Conservation (phyloP, 2,329 filamentous ascomycete species). For the Colletotrichum sp. region DNA sequence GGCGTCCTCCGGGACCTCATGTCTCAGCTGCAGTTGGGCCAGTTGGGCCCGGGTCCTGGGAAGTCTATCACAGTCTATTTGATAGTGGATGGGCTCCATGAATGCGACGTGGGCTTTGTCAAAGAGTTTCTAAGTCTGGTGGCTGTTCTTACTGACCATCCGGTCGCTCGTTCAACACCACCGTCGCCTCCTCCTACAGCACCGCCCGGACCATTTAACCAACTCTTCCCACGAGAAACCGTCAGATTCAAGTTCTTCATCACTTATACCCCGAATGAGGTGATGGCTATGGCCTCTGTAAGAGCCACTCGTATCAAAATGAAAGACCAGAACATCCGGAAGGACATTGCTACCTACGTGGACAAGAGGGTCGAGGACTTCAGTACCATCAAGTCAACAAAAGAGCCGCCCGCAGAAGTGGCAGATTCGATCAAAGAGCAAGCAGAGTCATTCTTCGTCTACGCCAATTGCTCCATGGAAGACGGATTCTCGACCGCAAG, state of each 20-base stretch:
- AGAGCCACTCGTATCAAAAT: neutral
- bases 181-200: neutral
- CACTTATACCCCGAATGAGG: neutral
- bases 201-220: neutral
- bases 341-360: constrained; percentile 12
- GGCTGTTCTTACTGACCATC: neutral
- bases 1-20: constrained; percentile 22
- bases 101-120: constrained; percentile 11
- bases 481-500: neutral
- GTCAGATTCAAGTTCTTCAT: constrained; percentile 18
- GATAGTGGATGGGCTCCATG: constrained; percentile 25
- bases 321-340: constrained; percentile 6
- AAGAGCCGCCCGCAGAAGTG: neutral
- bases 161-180: neutral
- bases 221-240: neutral
- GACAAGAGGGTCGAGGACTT: constrained; percentile 14
- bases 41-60: neutral
- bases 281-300: neutral
- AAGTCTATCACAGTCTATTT: constrained; percentile 20
- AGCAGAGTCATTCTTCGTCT: constrained; percentile 20
- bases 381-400: neutral
- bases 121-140: constrained; percentile 8
- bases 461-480: constrained; percentile 16
- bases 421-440: constrained; percentile 9
- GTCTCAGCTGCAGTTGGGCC: neutral